Conservation (phyloP, 2,329 filamentous ascomycete genomes). For the Emericellopsis cladophorae region DNA sequence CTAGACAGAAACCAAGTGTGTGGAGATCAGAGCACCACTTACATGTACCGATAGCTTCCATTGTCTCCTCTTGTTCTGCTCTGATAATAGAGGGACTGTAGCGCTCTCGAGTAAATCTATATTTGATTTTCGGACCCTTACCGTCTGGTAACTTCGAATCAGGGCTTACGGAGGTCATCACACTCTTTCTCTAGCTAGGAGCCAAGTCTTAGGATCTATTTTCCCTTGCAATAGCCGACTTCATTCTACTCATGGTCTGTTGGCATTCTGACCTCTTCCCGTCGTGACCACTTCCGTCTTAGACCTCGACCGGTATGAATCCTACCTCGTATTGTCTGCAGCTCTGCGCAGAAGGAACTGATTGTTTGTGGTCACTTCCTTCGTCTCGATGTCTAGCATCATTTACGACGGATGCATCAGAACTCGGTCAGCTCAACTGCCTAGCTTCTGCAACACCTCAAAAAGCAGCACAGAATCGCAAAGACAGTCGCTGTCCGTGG, state of each 20-base stretch:
- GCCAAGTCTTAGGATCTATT: no score
- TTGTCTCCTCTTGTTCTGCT: no score
- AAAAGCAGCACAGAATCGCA: constrained; percentile 34
- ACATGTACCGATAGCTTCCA: no score
- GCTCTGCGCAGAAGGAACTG: constrained; percentile 21
- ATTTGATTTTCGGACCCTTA: no score
- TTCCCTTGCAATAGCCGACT: no score
- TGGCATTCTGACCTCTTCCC: not conserved
- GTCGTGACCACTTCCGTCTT: constrained; percentile 11
- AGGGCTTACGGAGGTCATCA: no score
- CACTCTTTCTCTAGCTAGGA: no score
- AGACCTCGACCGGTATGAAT: constrained; percentile 22
- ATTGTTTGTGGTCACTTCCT: constrained; percentile 7
- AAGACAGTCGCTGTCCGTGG: constrained; percentile 25
- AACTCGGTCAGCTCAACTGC: constrained; percentile 25
- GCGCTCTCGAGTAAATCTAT: no score
- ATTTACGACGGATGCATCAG: constrained; percentile 26
- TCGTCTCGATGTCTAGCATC: constrained; percentile 10
- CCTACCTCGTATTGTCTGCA: constrained; percentile 25
- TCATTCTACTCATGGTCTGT: not conserved
- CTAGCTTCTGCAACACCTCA: constrained; percentile 22
- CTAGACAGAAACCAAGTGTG: no score
- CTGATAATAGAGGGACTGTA: no score
- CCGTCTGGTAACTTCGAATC: no score
- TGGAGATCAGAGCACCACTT: no score